These are phyloP conservation scores for Speleostelium caveatum DNA, from an alignment of 78 protist species.

Conservation along the genomic window DNA sequence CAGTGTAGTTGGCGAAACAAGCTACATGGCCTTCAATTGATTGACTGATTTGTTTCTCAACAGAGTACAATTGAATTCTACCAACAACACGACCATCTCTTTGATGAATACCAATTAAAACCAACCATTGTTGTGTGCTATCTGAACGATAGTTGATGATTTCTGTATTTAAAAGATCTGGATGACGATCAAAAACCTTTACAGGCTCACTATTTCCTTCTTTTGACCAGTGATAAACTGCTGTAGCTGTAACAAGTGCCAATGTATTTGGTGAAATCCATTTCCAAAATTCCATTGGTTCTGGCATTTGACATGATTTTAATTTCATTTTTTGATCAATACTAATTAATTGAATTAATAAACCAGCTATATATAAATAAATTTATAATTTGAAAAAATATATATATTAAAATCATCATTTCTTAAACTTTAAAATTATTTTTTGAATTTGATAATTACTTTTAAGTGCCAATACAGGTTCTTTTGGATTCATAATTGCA, in stretches of 20 bases:
- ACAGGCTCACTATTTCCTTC: slow-evolving; percentile 90
- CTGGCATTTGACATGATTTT: slow-evolving; percentile 87
- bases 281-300: slow-evolving; percentile 96
- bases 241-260: slow-evolving; percentile 94
- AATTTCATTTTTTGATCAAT: slow-evolving; percentile 93
- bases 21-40: slow-evolving; percentile 98
- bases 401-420: neutral
- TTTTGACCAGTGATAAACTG: slow-evolving; percentile 99
- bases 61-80: slow-evolving; percentile 94
- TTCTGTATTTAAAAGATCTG: slow-evolving; percentile 85
- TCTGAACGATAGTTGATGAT: slow-evolving; percentile 97
- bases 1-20: slow-evolving; percentile 88
- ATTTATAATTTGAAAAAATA: no score
- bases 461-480: slow-evolving; percentile 96
- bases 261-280: slow-evolving; percentile 94
- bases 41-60: slow-evolving; percentile 93
- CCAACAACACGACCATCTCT: slow-evolving; percentile 90
- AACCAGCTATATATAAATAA: slow-evolving; percentile 86
- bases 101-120: slow-evolving; percentile 93
- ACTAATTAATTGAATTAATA: slow-evolving; percentile 95
- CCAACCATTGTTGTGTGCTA: slow-evolving; percentile 91
- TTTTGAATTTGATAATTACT: slow-evolving; percentile 55
- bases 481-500: slow-evolving; percentile 98
- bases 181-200: slow-evolving; percentile 95
- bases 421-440: no score